phyloP scores from a whole-genome alignment of 108 stramenopile species.

The Aurantiochytrium sp. region DNA sequence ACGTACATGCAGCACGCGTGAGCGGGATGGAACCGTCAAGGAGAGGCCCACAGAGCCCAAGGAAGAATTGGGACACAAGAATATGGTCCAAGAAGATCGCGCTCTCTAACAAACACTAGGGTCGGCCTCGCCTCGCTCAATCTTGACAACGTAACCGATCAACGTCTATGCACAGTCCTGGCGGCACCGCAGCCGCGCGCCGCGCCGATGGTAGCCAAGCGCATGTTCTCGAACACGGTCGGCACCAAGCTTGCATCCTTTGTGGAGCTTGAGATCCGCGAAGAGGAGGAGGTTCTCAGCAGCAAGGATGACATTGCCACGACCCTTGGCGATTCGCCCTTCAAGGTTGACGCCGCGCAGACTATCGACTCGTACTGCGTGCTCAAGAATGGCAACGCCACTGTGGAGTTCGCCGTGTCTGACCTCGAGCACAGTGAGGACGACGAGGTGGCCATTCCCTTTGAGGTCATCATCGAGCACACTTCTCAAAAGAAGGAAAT shows the following conservation, averaged over 20 bases:
- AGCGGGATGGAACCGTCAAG: too few relatives aligned
- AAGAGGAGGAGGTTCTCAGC: background rate
- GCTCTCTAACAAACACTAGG: too few relatives aligned
- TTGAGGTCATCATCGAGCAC: background rate
- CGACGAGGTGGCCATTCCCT: background rate
- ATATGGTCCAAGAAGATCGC: too few relatives aligned
- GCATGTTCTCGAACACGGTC: background rate
- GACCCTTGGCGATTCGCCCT: background rate
- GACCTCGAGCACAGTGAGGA: constrained; percentile 3
- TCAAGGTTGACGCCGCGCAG: background rate
- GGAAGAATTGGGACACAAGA: too few relatives aligned
- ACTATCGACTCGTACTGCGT: background rate
- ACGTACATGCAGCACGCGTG: too few relatives aligned
- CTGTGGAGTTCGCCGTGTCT: background rate
- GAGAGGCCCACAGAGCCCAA: too few relatives aligned
- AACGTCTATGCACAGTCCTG: background rate
- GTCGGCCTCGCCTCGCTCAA: background rate
- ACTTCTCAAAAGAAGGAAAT: background rate
- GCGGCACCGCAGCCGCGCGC: background rate
- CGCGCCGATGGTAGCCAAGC: background rate
- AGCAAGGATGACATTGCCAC: background rate
- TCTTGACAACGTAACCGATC: background rate
- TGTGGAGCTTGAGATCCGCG: background rate
- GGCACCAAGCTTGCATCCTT: background rate
- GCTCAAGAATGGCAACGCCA: background rate